Base-by-base conservation (phyloP, 2,329 filamentous ascomycete genomes). In the Rhynchosporium secalis region DNA sequence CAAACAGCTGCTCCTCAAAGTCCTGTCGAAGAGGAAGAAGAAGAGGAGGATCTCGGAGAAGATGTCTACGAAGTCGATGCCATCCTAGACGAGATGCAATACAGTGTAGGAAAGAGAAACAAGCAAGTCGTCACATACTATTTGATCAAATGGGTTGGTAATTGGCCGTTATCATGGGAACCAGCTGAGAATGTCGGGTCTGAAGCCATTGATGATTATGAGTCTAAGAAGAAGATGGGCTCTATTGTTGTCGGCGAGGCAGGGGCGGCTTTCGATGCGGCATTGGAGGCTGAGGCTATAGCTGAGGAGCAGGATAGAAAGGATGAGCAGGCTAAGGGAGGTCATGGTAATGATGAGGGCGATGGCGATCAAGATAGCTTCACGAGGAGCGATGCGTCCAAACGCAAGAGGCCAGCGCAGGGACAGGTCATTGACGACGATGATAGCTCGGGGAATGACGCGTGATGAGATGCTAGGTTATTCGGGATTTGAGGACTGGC, bases 141-240 rank as follows among this genome's bases (percentile, higher is more conserved):
- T 41, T 47, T 67, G 1, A 68, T 74, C 20, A 66, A 69, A 45
- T 74, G 72, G 72, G 36, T 56, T 26, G 54, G 54, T 7, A 13
- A 56, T n/a, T 56, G 54, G 54, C 40, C 38, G 4, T 33, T 56
- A 13, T 45, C 69, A 1, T 73, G 71, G 72, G 70, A 74, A 40
- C 69, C 69, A 7, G 68, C 61, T 5, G 56, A 63, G 7, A 67
- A 70, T 58, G 62, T 74, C 8, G 62, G 61, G 5, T 9, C 47
- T 1, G 61, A 33, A 3, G 41, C 58, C 15, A 62, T 68, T n/a
- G n/a, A 52, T 15, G 57, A 60, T 4, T 70, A 65, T 20, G 49
- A 60, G 38, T 66, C 60, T 9, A 57, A 63, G 57, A 56, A 56
- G 40, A 20, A 15, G 38, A 28, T 54, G 36, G 51, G 51, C 9